Percentiles rank a stretch among this genome's conserved stretches.
These are phyloP conservation scores for Calonectria crousiana DNA, from an alignment of 2,329 filamentous ascomycete genomes.

Conservation along the genomic window DNA sequence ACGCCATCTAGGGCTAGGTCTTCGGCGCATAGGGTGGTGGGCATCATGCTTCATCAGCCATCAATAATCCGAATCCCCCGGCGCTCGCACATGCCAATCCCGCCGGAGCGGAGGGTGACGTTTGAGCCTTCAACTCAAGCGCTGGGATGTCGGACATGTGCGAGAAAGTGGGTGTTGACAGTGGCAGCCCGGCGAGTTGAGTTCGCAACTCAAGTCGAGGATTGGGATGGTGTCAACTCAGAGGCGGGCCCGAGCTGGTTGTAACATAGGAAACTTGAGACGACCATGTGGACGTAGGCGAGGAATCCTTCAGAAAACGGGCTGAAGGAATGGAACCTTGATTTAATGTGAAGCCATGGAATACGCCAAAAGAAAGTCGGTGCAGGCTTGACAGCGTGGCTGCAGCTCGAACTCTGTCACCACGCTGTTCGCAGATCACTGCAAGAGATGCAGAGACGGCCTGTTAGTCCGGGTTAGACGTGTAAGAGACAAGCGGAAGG, in stretches of 20 bases:
- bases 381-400: slow-evolving; percentile 14
- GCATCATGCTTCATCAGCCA: slow-evolving; percentile 13
- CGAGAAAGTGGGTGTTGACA: slow-evolving; percentile 20
- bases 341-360: slow-evolving; percentile 3
- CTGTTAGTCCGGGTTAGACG: slow-evolving; percentile 2
- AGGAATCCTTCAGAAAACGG: slow-evolving; percentile 2
- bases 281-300: not conserved
- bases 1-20: slow-evolving; percentile 30
- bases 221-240: slow-evolving; percentile 26
- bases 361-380: slow-evolving; percentile 12
- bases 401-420: slow-evolving; percentile 25
- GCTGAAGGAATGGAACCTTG: not conserved
- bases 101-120: slow-evolving; percentile 30
- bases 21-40: slow-evolving; percentile 26
- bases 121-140: slow-evolving; percentile 17
- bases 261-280: slow-evolving; percentile 10
- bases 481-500: slow-evolving; percentile 24
- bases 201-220: slow-evolving; percentile 20
- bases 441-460: slow-evolving; percentile 22
- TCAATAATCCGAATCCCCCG: slow-evolving; percentile 25
- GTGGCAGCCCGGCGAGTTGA: slow-evolving; percentile 12
- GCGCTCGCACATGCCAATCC: slow-evolving; percentile 29
- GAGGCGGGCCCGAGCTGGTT: slow-evolving; percentile 4
- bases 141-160: slow-evolving; percentile 23
- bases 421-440: slow-evolving; percentile 30